Evolutionary conservation across 1,284 basidiomycete genomes (phyloP).

Genomic region (Trametes sp.): DNA sequence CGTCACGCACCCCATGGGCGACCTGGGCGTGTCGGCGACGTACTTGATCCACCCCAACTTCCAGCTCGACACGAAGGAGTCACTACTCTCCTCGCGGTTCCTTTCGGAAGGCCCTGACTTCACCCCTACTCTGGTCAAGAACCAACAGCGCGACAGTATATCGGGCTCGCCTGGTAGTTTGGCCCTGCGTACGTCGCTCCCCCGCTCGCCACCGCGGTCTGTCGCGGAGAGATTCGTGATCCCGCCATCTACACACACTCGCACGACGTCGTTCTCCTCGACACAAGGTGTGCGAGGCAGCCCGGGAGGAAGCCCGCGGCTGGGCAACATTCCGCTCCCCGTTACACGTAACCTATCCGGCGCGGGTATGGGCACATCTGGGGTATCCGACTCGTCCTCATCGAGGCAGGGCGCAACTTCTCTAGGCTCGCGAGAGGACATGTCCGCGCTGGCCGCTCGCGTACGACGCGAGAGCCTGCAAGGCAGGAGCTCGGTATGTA

Average conservation of each 20-base stretch:
- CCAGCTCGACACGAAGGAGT: conserved; percentile 76
- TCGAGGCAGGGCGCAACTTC: conserved; percentile 48
- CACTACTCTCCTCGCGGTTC: conserved; percentile 74
- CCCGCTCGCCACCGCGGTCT: conserved; percentile 51
- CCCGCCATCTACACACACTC: conserved; percentile 47
- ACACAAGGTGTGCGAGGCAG: conserved; percentile 32
- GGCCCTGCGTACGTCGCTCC: conserved; percentile 50
- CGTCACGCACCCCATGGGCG: conserved; percentile 73
- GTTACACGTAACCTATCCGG: conserved; percentile 38
- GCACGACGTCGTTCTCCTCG: conserved; percentile 45
- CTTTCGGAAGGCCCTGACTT: conserved; percentile 66
- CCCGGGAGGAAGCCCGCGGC: conserved; percentile 45
- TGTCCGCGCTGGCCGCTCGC: conserved; percentile 45
- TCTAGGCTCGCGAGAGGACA: conserved; percentile 49
- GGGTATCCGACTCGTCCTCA: conserved; percentile 47
- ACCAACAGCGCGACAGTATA: conserved; percentile 59
- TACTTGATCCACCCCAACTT: conserved; percentile 75
- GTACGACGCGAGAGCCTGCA: conserved; percentile 52
- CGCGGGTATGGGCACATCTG: conserved; percentile 42
- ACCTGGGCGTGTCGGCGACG: conserved; percentile 63
- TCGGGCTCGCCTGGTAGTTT: conserved; percentile 55
- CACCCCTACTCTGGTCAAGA: conserved; percentile 66
- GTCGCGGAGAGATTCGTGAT: conserved; percentile 66
- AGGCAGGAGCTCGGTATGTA: conserved; percentile 45
- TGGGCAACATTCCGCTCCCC: conserved; percentile 43